A percentile compares a stretch with the other conserved stretches of the same genome.
Conservation (phyloP, 2,329 filamentous ascomycete genomes). For the Calonectria fujianensis region DNA sequence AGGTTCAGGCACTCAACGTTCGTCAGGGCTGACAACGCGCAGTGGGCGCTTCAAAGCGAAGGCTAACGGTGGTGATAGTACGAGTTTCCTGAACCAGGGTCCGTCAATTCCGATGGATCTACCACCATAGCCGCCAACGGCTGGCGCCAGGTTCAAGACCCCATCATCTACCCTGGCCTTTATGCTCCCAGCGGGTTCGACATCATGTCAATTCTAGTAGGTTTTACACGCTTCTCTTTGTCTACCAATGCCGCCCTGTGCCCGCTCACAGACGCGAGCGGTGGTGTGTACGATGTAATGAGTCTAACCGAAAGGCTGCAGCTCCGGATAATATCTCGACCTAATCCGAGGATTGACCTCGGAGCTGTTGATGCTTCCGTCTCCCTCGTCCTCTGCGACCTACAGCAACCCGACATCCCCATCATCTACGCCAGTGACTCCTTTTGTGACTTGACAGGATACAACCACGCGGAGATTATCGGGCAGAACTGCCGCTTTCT, state of each 20-base stretch:
- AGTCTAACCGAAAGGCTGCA: constrained; percentile 50
- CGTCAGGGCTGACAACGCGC: constrained; percentile 40
- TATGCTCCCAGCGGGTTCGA: constrained; percentile 74
- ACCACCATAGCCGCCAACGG: constrained; percentile 42
- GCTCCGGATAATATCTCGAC: constrained; percentile 79
- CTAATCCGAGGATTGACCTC: constrained; percentile 85
- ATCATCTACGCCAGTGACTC: constrained; percentile 91
- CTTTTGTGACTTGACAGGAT: constrained; percentile 87
- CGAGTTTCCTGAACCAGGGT: constrained; percentile 52
- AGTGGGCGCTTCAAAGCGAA: neutral
- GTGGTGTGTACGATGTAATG: neutral
- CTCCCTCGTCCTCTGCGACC: constrained; percentile 88
- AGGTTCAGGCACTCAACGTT: constrained; percentile 52
- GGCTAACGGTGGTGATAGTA: constrained; percentile 49
- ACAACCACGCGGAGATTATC: constrained; percentile 82
- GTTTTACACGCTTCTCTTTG: constrained; percentile 47
- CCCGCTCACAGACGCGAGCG: neutral
- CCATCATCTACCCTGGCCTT: constrained; percentile 73
- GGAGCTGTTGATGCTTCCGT: constrained; percentile 90
- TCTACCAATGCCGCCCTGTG: neutral
- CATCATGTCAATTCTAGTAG: constrained; percentile 73
- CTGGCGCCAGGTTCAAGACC: constrained; percentile 61
- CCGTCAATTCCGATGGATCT: constrained; percentile 48
- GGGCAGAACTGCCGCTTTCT: constrained; percentile 91
- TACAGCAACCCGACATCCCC: constrained; percentile 82